Conservation (phyloP, 2,329 filamentous ascomycete species). For the Hymenotorrendiella dingleyae region DNA sequence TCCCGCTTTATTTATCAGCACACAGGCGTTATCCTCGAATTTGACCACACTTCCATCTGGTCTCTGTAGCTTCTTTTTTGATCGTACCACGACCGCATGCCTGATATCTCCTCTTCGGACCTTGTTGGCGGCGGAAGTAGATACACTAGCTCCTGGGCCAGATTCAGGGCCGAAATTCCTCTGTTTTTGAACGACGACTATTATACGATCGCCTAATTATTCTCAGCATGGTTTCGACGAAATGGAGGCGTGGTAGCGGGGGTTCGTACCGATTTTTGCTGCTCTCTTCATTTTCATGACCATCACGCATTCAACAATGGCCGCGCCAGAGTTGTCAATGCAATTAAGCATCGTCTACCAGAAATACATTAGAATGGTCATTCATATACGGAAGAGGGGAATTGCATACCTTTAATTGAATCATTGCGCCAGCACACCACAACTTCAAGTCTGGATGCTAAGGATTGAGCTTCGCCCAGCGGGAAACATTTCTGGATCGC, state of each 20-base stretch:
- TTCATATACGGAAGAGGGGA: neutral
- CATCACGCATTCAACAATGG: slow-evolving; percentile 92
- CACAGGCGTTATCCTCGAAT: slow-evolving; percentile 98
- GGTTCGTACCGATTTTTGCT: slow-evolving; percentile 73
- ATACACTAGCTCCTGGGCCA: slow-evolving; percentile 64
- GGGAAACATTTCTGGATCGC: too few relatives aligned
- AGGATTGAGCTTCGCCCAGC: too few relatives aligned
- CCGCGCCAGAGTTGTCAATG: slow-evolving; percentile 98
- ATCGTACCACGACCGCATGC: slow-evolving; percentile 92
- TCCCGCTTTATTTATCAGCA: slow-evolving; percentile 92
- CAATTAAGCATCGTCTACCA: slow-evolving; percentile 89
- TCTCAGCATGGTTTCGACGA: slow-evolving; percentile 1
- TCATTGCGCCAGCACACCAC: slow-evolving; percentile 57
- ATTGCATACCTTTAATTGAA: slow-evolving; percentile 71
- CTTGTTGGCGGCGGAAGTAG: slow-evolving; percentile 74
- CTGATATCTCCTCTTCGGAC: slow-evolving; percentile 94
- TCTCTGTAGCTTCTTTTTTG: slow-evolving; percentile 78
- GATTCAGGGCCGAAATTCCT: slow-evolving; percentile 68
- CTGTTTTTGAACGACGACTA: slow-evolving; percentile 97
- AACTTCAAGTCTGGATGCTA: slow-evolving; percentile 9
- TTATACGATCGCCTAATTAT: slow-evolving; percentile 79
- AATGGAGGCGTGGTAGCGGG: neutral
- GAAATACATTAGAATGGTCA: neutral
- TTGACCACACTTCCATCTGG: slow-evolving; percentile 83
- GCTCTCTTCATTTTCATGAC: slow-evolving; percentile 85